Evolutionary conservation across 495 filamentous ascomycete genomes (phyloP).

Genomic region (Aspergillus baeticus): DNA sequence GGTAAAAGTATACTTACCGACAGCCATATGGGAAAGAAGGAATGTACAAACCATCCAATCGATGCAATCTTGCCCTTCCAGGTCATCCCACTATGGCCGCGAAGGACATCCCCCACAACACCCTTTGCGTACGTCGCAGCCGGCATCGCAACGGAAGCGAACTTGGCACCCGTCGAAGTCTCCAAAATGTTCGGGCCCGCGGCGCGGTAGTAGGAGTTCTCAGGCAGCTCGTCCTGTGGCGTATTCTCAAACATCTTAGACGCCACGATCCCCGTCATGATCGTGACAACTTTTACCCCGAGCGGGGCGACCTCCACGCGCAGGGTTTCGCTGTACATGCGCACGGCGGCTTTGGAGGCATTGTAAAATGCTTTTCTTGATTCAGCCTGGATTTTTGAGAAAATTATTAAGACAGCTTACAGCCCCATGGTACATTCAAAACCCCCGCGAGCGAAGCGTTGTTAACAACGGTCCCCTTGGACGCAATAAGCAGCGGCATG

Average conservation of each 20-base stretch:
- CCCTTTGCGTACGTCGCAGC: not conserved
- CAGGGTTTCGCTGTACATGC: constrained; percentile 48
- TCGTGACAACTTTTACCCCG: constrained; percentile 52
- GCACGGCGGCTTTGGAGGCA: constrained; percentile 49
- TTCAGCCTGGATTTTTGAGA: no score
- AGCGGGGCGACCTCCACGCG: constrained; percentile 54
- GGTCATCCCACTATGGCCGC: constrained; percentile 16
- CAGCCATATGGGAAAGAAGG: constrained; percentile 19
- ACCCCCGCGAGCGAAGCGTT: constrained; percentile 41
- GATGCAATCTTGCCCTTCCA: constrained; percentile 25
- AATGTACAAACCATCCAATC: constrained; percentile 12
- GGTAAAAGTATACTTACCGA: constrained; percentile 12
- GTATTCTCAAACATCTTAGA: constrained; percentile 13
- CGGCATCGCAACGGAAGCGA: not conserved
- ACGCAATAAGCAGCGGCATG: constrained; percentile 47
- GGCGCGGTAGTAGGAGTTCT: not conserved
- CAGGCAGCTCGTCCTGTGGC: not conserved
- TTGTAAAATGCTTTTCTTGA: not conserved
- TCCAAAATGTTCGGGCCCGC: not conserved
- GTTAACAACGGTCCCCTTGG: constrained; percentile 57
- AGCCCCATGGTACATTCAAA: no score
- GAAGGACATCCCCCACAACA: constrained; percentile 7
- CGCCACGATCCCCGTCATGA: constrained; percentile 23
- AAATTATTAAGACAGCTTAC: no score
- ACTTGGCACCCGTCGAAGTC: not conserved